Base-by-base conservation (phyloP, 2,329 filamentous ascomycete species). In the Verticillium nubilum region DNA sequence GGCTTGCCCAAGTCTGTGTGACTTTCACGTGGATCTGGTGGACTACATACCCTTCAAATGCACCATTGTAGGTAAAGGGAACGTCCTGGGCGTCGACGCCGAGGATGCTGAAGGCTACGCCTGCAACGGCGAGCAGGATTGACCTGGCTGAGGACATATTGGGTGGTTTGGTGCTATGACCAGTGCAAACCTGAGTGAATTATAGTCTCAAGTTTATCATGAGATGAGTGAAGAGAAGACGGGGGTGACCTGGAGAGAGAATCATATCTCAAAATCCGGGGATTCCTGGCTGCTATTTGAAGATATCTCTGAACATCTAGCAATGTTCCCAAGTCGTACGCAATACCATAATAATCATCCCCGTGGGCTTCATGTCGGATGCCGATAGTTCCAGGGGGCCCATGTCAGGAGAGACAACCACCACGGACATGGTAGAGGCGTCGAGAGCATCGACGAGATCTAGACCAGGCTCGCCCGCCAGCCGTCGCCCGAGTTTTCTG, bases 11-110 rank as follows among this genome's bases (percentile, higher is more conserved):
- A 29, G n/a, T 57, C 19, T 53, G 29, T 27, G 28, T 19, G 35
- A 28, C 33, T 23, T 23, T 17, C 15, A 17, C 54, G 9, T 28
- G 31, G 54, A 23, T 5, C n/a, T 10, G 15, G 13, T 23, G 2
- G 33, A 10, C n/a, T 2, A 31, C 60, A 54, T 27, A 60, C 62
- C 56, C 26, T 7, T 63, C 56, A 15, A 63, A 63, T 10, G 58
- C 60, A 12, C 60, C 62, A 26, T 63, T 60, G 17, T 62, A 56
- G n/a, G 58, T 57, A 0, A 63, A 60, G 0, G 60, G 61, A 2
- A 60, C 54, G 26, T 63, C 62, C 33, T 62, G 61, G 2, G 60
- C 60, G 13, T 57, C 23, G 12, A 42, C 54, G 4, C 54, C 52
- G 10, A 33, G 31, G 7, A 62, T 1, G 7, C 47, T 52, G 7